These are phyloP conservation scores for Aspergillus viridinutans DNA, from an alignment of 2,329 filamentous ascomycete genomes.

Conservation along the genomic window DNA sequence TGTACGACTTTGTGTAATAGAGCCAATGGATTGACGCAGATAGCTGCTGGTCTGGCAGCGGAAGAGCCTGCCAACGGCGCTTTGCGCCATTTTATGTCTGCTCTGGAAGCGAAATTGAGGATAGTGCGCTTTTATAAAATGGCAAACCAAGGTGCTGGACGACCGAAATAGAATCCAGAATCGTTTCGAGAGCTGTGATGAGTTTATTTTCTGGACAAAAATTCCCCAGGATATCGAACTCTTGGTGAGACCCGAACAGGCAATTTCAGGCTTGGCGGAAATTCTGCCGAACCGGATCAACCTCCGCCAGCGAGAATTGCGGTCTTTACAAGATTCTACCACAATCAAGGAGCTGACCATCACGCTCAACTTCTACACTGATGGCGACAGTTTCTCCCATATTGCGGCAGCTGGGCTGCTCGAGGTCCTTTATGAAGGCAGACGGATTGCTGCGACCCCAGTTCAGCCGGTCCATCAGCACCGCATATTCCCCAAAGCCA, in stretches of 20 bases:
- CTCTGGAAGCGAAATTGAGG: not conserved
- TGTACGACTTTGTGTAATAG: slow-evolving; percentile 29
- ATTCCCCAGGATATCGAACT: slow-evolving; percentile 19
- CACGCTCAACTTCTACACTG: slow-evolving; percentile 36
- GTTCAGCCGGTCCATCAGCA: slow-evolving; percentile 47
- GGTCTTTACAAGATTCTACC: slow-evolving; percentile 10
- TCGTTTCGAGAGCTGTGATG: slow-evolving; percentile 5
- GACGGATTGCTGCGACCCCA: slow-evolving; percentile 54
- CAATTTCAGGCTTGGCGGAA: slow-evolving; percentile 31
- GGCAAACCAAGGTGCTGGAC: too few species aligned
- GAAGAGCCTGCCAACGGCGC: slow-evolving; percentile 35
- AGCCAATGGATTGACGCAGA: slow-evolving; percentile 28
- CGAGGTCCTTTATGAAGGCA: slow-evolving; percentile 56
- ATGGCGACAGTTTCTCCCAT: slow-evolving; percentile 58
- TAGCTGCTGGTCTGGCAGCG: slow-evolving; percentile 31
- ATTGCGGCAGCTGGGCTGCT: slow-evolving; percentile 65
- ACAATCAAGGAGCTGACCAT: slow-evolving; percentile 9
- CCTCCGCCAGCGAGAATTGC: slow-evolving; percentile 22
- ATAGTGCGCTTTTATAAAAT: not conserved
- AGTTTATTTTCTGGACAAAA: slow-evolving; percentile 22
- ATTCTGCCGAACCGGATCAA: slow-evolving; percentile 35
- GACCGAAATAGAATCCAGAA: not conserved
- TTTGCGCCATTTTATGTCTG: slow-evolving; percentile 34
- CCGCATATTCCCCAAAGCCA: slow-evolving; percentile 44
- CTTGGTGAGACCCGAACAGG: slow-evolving; percentile 18